Conservation (phyloP, 83 land plant genomes). For the Diphasiastrum complanatum region DNA sequence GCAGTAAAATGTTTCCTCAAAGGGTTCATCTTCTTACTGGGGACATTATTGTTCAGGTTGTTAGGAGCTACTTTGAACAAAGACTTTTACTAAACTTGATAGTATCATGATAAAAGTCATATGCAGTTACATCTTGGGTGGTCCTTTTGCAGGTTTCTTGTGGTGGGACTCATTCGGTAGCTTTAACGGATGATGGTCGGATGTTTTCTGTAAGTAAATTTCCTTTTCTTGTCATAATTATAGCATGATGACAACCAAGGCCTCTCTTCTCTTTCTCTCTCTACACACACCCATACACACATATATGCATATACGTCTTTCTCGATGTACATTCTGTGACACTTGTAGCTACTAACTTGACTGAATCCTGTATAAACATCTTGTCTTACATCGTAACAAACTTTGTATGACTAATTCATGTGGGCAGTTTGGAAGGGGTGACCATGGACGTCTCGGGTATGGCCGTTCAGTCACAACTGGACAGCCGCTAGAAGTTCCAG, state of each 20-base stretch:
- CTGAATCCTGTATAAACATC: not conserved
- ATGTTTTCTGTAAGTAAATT: constrained; percentile 75
- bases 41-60: constrained; percentile 71
- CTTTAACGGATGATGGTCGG: constrained; percentile 62
- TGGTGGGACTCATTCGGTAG: constrained; percentile 96
- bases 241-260: not conserved
- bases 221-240: not conserved
- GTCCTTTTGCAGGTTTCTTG: constrained; percentile 58
- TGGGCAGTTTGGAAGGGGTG: constrained; percentile 83
- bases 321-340: not conserved
- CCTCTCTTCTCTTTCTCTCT: not conserved
- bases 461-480: constrained; percentile 76
- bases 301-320: not conserved
- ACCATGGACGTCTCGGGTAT: constrained; percentile 84
- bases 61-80: too few species aligned
- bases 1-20: constrained; percentile 95
- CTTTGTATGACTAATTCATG: not conserved
- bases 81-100: too few species aligned
- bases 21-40: constrained; percentile 63
- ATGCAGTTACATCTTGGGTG: not conserved
- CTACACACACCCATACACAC: not conserved
- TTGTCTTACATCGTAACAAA: not conserved
- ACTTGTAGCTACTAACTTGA: not conserved
- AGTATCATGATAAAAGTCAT: too few species aligned
- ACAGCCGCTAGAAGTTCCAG: constrained; percentile 83